These are phyloP conservation scores for Globisporangium sylvaticum DNA, from an alignment of 352 stramenopile species.

Conservation along the genomic window DNA sequence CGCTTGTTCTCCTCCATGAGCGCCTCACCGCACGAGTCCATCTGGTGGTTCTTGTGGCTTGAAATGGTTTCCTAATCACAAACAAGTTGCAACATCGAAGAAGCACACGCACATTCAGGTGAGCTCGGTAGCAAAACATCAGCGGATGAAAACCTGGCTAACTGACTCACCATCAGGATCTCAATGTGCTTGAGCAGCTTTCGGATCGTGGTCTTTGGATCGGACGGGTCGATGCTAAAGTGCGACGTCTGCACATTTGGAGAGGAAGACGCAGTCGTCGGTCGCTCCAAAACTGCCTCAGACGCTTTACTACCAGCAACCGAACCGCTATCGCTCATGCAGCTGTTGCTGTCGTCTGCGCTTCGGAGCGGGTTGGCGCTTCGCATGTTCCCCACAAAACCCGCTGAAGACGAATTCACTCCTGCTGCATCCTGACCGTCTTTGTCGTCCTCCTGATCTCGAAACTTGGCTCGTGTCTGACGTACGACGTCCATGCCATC, in stretches of 20 bases:
- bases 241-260: conserved; percentile 40
- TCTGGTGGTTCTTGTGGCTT: conserved; percentile 48
- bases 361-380: conserved; percentile 33
- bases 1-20: conserved; percentile 62
- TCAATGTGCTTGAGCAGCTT: conserved; percentile 86
- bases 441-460: conserved; percentile 7
- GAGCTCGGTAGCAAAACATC: no score
- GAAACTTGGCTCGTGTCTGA: conserved; percentile 10
- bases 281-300: conserved; percentile 4
- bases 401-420: background rate
- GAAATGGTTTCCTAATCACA: conserved; percentile 42
- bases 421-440: conserved; percentile 1
- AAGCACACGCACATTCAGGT: background rate
- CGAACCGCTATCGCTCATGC: background rate
- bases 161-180: conserved; percentile 48
- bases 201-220: conserved; percentile 75
- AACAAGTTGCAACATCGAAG: background rate
- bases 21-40: conserved; percentile 41
- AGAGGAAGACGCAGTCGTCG: conserved; percentile 18
- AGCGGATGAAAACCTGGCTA: no score
- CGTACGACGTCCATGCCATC: conserved; percentile 10
- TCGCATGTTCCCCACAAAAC: conserved; percentile 65
- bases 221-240: conserved; percentile 69
- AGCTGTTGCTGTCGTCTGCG: background rate
- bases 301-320: background rate